Percentiles rank a stretch among this genome's conserved stretches.
Conservation (phyloP, 148 eudicot species). For the Chenopodium album region DNA sequence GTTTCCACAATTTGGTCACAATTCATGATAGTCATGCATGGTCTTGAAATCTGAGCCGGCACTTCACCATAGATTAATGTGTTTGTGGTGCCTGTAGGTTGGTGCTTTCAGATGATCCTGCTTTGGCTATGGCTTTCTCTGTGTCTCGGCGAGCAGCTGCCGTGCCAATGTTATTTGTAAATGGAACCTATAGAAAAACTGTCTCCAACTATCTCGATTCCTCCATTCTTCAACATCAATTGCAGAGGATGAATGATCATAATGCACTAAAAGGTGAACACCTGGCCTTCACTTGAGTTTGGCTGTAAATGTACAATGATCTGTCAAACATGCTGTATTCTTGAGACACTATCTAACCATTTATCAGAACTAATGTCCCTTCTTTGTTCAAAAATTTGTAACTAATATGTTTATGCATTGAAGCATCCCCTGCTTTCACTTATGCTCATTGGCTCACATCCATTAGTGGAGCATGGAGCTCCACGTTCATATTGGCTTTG, state of each 20-base stretch:
- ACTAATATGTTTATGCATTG: neutral
- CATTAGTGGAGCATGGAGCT: neutral
- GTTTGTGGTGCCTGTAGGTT: conserved; percentile 49
- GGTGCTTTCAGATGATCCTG: conserved; percentile 88
- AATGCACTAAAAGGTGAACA: conserved; percentile 72
- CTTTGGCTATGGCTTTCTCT: conserved; percentile 97
- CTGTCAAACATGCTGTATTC: neutral
- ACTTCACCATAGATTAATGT: conserved; percentile 11
- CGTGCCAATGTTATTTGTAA: conserved; percentile 83
- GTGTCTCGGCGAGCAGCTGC: conserved; percentile 91
- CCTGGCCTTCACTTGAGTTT: neutral
- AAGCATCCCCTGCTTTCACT: neutral
- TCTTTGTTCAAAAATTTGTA: neutral
- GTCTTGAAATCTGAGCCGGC: neutral
- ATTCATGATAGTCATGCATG: conserved; percentile 5
- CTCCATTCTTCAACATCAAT: conserved; percentile 90
- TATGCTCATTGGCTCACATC: neutral
- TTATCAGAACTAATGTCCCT: neutral
- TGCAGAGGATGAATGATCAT: conserved; percentile 76
- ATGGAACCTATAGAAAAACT: conserved; percentile 83
- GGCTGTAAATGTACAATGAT: neutral
- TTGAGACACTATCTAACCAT: conserved; percentile 3
- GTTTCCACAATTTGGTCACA: neutral
- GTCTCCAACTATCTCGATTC: conserved; percentile 90
- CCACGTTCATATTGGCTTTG: neutral